phyloP scores from a whole-genome alignment of 805 yeast genomes.

The Dipodascopsis uninucleata region DNA sequence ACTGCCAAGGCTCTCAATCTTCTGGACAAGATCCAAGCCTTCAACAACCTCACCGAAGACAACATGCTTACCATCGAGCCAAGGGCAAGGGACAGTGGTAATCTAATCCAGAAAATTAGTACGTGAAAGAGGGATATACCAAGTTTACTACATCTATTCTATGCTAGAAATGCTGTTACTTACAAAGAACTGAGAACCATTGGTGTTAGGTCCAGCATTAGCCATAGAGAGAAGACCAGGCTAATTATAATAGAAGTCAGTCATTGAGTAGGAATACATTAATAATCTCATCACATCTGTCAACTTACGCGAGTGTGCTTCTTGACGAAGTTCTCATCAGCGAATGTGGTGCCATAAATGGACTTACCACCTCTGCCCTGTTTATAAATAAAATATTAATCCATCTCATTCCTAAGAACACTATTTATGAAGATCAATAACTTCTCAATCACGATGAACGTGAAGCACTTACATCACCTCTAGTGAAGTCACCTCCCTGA shows the following conservation, averaged over 20 bases:
- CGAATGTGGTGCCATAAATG: slow-evolving; percentile 67
- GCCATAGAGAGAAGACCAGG: slow-evolving; percentile 74
- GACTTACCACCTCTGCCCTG: slow-evolving; percentile 86
- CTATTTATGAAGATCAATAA: neutral
- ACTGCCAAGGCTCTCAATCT: slow-evolving; percentile 74
- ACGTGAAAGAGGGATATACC: too few relatives aligned
- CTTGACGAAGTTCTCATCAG: slow-evolving; percentile 69
- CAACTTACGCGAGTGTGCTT: slow-evolving; percentile 58
- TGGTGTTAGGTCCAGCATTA: slow-evolving; percentile 64
- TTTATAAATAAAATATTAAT: neutral
- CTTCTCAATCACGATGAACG: neutral
- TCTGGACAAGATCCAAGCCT: slow-evolving; percentile 81
- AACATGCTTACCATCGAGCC: slow-evolving; percentile 94
- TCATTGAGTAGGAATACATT: slow-evolving; percentile 47
- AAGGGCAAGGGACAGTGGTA: slow-evolving; percentile 82
- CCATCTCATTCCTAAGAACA: neutral
- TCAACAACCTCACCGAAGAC: slow-evolving; percentile 89
- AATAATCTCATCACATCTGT: slow-evolving; percentile 58
- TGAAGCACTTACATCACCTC: slow-evolving; percentile 47
- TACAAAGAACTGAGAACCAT: slow-evolving; percentile 86
- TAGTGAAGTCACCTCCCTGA: slow-evolving; percentile 86
- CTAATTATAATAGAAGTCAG: slow-evolving; percentile 31
- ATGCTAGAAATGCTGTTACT: too few relatives aligned
- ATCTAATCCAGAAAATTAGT: slow-evolving; percentile 44
- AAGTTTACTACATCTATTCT: neutral